Conservation (phyloP, 768 basidiomycete species). For the Podaxis mareebaensis region DNA sequence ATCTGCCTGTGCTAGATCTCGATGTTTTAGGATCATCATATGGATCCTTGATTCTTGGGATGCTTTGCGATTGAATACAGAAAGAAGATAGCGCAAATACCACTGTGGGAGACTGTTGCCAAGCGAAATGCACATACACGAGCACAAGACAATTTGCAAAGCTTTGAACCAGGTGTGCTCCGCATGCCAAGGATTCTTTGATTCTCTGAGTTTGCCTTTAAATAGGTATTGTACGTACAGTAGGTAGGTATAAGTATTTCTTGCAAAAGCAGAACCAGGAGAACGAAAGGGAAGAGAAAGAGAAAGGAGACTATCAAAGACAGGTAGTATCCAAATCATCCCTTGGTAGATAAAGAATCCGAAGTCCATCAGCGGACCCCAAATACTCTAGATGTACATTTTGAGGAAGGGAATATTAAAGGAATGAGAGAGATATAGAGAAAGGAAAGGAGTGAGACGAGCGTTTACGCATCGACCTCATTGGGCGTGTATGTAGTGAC, state of each 20-base stretch:
- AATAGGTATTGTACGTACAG: constrained; percentile 21
- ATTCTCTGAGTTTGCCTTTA: neutral
- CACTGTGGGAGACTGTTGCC: no score
- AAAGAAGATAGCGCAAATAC: no score
- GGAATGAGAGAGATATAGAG: neutral
- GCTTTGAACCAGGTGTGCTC: neutral
- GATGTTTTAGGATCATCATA: no score
- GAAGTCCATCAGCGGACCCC: neutral
- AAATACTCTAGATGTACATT: constrained; percentile 7
- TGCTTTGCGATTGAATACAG: no score
- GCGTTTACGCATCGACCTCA: neutral
- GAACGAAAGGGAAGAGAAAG: constrained; percentile 2
- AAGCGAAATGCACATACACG: no score
- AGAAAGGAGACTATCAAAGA: constrained; percentile 1
- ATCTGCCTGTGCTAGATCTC: no score
- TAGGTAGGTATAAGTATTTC: constrained; percentile 24
- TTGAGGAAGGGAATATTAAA: neutral
- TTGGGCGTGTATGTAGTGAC: constrained; percentile 7
- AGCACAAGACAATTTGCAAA: neutral
- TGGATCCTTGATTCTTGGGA: no score
- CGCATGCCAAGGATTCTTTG: neutral
- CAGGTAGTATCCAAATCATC: constrained; percentile 5
- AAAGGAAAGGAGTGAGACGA: constrained; percentile 10
- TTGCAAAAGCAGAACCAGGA: constrained; percentile 12
- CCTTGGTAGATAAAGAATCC: neutral